Base-by-base conservation (phyloP, 495 filamentous ascomycete genomes). In the Gamarada debralockiae region DNA sequence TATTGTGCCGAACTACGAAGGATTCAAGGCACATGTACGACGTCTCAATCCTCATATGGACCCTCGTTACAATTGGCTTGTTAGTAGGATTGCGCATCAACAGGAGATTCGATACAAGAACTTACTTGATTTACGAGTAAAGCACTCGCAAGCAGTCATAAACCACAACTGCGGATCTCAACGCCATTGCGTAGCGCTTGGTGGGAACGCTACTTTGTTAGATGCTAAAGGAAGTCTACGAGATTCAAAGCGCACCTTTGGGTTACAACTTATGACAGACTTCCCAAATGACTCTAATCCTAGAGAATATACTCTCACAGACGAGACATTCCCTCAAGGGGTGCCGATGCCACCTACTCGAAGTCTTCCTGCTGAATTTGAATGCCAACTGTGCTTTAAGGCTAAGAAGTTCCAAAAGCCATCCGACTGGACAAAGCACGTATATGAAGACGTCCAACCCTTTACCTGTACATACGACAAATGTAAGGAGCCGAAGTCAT, bases 391-490 rank as follows among this genome's bases (percentile, higher is more conserved):
- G 18, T 97, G 92, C 69, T 97, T 91, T 73, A 81, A 86, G 60
- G 81, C 87, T 37, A 96, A 95, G 69, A 91, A 86, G 56, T 90
- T 96, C 65, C 80, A 86, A 57, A 97, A 97, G 68, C 92, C 92
- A 27, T 96, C 92, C 0, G 92, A 97, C 69, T 97, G 92, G 92
- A 95, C 92, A 13, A 97, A 97, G 65, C 92, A 97, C 61, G 88
- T 97, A 5, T 89, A 95, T 62, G 92, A 97, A 66, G 92, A 97
- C 64, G 82, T 97, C 10, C 88, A 95, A 63, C 92, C 92, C 3
- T 97, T 96, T 61, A 96, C 90, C 7, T 97, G 92, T 69, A 97
- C 90, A 0, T 96, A 93, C 68, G 79, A 83, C 12, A 72, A 83
- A 22, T 97, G 92, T 68, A 79, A 74, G 24, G 91, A 96, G 47